These are phyloP conservation scores for Apiospora koreana DNA, from an alignment of 2,329 filamentous ascomycete species.

Conservation along the genomic window DNA sequence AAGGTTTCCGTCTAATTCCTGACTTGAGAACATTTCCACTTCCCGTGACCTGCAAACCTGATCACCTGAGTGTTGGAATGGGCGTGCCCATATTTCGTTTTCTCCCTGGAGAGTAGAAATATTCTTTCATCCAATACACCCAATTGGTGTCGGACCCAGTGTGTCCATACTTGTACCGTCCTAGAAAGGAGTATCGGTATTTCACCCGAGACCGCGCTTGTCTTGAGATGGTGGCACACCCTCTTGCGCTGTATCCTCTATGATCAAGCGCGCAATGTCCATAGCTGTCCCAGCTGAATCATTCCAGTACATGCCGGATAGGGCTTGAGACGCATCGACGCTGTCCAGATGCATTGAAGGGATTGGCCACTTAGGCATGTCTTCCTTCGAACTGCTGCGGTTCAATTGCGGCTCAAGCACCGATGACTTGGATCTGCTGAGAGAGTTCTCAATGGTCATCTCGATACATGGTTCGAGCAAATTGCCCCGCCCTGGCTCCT, in stretches of 20 bases:
- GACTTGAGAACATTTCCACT: not conserved
- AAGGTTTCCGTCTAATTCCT: not conserved
- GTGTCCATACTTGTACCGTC: not conserved
- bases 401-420: constrained; percentile 42
- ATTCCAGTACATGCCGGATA: constrained; percentile 45
- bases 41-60: not conserved
- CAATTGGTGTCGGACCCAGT: not conserved
- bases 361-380: constrained; percentile 45
- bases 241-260: constrained; percentile 50
- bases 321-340: constrained; percentile 36
- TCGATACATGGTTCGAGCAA: constrained; percentile 54
- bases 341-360: constrained; percentile 31
- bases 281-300: constrained; percentile 48
- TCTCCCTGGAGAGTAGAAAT: no score
- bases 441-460: constrained; percentile 49
- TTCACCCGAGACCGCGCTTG: constrained; percentile 30
- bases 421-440: constrained; percentile 40
- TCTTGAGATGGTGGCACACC: constrained; percentile 22
- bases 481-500: constrained; percentile 41
- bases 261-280: constrained; percentile 61
- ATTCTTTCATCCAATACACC: not conserved
- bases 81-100: not conserved
- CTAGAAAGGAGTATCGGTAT: not conserved
- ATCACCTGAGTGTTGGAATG: not conserved
- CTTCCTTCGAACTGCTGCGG: constrained; percentile 46